These are phyloP conservation scores for Moniliophthora roreri DNA, from an alignment of 1,284 basidiomycete genomes.

Conservation along the genomic window DNA sequence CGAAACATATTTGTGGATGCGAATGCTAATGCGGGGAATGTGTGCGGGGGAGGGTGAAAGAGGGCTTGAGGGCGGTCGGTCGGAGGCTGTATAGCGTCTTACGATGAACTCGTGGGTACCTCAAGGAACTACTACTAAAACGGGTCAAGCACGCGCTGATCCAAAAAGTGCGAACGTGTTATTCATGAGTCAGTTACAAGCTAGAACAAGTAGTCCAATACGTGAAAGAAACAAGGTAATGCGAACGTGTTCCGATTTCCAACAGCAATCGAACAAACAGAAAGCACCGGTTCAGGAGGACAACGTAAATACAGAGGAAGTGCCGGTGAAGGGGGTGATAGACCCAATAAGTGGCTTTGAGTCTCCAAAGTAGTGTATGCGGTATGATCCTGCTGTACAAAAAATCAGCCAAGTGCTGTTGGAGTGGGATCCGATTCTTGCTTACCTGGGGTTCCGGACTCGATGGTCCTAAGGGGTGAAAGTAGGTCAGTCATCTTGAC, in stretches of 20 bases:
- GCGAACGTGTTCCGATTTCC: too few species aligned
- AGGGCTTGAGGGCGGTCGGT: background rate
- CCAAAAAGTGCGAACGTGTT: too few species aligned
- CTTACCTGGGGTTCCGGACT: slow-evolving; percentile 56
- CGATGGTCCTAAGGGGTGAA: slow-evolving; percentile 53
- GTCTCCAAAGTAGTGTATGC: slow-evolving; percentile 73
- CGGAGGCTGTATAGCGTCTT: background rate
- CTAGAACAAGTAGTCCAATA: too few species aligned
- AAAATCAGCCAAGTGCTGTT: background rate
- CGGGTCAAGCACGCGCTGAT: background rate
- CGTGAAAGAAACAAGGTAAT: too few species aligned
- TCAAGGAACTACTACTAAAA: slow-evolving; percentile 27
- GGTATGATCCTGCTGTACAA: slow-evolving; percentile 61
- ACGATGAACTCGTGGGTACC: slow-evolving; percentile 30
- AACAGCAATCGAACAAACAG: too few species aligned
- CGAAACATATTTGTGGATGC: slow-evolving; percentile 42
- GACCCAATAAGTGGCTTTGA: slow-evolving; percentile 63
- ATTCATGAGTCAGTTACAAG: too few species aligned
- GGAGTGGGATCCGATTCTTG: slow-evolving; percentile 11
- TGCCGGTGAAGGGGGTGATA: slow-evolving; percentile 61
- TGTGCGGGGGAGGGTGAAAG: background rate
- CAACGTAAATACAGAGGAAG: slow-evolving; percentile 62
- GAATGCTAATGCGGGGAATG: background rate
- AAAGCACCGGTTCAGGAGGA: too few species aligned
- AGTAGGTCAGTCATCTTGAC: background rate